phyloP scores from a whole-genome alignment of 345 rosid genomes.

The Limnanthes douglasii region DNA sequence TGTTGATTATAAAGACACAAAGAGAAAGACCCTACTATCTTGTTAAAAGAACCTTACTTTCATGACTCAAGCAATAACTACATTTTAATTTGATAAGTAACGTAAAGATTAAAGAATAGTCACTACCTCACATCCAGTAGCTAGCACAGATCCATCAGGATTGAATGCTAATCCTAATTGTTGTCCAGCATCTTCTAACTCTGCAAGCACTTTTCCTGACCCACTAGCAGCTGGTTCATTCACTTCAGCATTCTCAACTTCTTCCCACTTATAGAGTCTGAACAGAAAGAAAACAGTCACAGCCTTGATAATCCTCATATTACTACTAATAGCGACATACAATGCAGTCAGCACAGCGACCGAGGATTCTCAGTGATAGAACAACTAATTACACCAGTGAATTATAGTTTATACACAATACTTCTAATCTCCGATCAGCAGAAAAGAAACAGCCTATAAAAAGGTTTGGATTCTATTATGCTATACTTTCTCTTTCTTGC shows the following conservation, averaged over 20 bases:
- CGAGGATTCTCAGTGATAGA: too few species aligned
- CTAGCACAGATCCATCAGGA: conserved; percentile 52
- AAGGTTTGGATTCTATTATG: background rate
- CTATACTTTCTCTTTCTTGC: too few species aligned
- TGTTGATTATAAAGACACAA: too few species aligned
- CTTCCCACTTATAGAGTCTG: conserved; percentile 72
- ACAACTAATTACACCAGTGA: too few species aligned
- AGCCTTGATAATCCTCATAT: background rate
- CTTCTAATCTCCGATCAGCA: background rate
- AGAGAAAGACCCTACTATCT: background rate
- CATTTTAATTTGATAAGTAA: background rate
- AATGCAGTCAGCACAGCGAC: background rate
- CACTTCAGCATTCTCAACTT: conserved; percentile 18
- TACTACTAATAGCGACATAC: conserved; percentile 1
- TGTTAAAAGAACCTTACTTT: background rate
- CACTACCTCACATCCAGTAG: conserved; percentile 79
- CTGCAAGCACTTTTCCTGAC: conserved; percentile 36
- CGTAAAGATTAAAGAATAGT: conserved; percentile 2
- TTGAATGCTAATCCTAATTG: conserved; percentile 60
- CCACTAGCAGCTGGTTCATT: conserved; percentile 25
- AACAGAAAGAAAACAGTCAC: conserved; percentile 5
- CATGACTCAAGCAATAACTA: background rate
- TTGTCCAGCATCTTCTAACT: conserved; percentile 52
- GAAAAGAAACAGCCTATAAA: background rate
- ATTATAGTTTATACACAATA: conserved; percentile 2